Conservation (phyloP, 805 yeast species). For the Saccharomycopsis guyanensis region DNA sequence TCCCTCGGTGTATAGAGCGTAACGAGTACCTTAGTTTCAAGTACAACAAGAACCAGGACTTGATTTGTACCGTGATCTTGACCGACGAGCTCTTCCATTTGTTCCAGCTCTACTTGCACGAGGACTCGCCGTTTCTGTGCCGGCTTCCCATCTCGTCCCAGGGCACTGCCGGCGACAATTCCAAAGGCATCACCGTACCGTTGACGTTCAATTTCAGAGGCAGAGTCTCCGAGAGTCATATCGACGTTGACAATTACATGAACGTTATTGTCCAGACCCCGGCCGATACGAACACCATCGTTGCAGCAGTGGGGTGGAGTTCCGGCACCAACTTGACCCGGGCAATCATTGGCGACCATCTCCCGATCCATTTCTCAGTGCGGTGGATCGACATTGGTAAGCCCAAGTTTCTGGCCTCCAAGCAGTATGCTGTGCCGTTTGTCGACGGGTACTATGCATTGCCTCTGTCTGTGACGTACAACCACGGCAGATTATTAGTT, state of each 20-base stretch:
- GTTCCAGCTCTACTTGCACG: conserved; percentile 69
- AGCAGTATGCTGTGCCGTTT: conserved; percentile 3
- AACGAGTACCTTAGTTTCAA: conserved; percentile 48
- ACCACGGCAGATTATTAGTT: neutral
- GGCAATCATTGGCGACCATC: conserved; percentile 55
- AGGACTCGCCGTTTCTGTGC: conserved; percentile 71
- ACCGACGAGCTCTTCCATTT: conserved; percentile 62
- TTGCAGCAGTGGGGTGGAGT: conserved; percentile 52
- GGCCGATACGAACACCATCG: conserved; percentile 33
- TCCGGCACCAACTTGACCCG: conserved; percentile 55
- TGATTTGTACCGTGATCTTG: conserved; percentile 54
- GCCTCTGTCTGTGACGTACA: conserved; percentile 6
- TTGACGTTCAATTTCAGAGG: conserved; percentile 60
- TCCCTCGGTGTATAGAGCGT: conserved; percentile 61
- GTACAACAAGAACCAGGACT: conserved; percentile 42
- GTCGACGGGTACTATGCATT: conserved; percentile 10
- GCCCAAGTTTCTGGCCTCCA: neutral
- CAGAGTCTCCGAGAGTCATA: conserved; percentile 54
- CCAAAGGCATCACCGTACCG: conserved; percentile 35
- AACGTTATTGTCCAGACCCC: conserved; percentile 41
- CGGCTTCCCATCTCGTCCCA: conserved; percentile 44
- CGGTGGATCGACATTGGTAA: conserved; percentile 38
- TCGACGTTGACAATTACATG: conserved; percentile 54
- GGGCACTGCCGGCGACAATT: neutral
- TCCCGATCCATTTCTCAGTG: conserved; percentile 50